Base-by-base conservation (phyloP, 2,329 filamentous ascomycete species). In the Talaromyces atroroseus region DNA sequence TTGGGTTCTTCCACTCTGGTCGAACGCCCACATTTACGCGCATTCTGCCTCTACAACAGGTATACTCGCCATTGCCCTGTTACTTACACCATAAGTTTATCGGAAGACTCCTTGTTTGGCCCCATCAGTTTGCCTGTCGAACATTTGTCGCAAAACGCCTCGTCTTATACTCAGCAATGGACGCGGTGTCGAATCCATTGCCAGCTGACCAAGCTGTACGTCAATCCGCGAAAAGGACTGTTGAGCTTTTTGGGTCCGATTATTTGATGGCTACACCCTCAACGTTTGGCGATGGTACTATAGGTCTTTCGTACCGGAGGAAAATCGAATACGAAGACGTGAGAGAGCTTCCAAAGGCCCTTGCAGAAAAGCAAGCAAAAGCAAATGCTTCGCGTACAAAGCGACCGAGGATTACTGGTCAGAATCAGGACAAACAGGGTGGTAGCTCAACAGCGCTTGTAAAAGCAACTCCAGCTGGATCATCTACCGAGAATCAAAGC, bases 331-430 rank as follows among this genome's bases (percentile, higher is more conserved):
- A 96, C 72, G 82, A 85, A 64, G 78, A 86, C 66, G 86, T 94
- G 21, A 83, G 85, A 68, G 86, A 88, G 60, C 80, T 96, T 2
- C 92, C 92, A 5, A 83, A 87, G 21, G 83, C 83, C 1, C 80
- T 96, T 20, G 89, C 89, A 36, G 86, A 89, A 21, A 94, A 92
- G 69, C 87, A 92, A 71, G 86, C 88, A 14, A 82, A 78, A 64
- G 80, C 82, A 38, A 74, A 83, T n/a, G 81, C 80, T 8, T 80
- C 82, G 59, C 79, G 85, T 61, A 79, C 84, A 62, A 89, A 85
- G 71, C 82, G 85, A 64, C 76, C 80, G 36, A 84, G 82, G 60
- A 73, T 68, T 5, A 38, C 57, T 14, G 45, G 38, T 18, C 74
- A 77, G 56, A 81, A 81, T 61, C 68, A 68, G 61, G 53, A 44